Conservation (phyloP, 2,329 filamentous ascomycete genomes). For the Fusarium sarcochroum region DNA sequence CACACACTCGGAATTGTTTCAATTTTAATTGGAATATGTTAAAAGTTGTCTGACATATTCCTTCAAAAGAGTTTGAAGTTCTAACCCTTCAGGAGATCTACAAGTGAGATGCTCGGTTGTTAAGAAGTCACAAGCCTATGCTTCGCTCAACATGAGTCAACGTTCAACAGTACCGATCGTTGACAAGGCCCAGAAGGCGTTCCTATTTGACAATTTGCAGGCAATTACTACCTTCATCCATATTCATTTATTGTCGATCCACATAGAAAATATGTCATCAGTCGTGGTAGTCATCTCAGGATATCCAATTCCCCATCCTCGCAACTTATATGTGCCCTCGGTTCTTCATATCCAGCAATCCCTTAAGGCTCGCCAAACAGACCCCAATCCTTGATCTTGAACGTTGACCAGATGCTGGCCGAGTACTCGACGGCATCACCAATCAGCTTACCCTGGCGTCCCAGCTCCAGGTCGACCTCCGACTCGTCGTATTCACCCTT, state of each 20-base stretch:
- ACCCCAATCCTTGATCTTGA: conserved; percentile 85
- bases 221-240: background rate
- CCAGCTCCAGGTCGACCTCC: conserved; percentile 76
- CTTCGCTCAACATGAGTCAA: background rate
- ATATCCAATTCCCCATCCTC: conserved; percentile 7
- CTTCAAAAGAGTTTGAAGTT: background rate
- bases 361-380: conserved; percentile 68
- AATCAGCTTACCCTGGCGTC: conserved; percentile 76
- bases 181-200: background rate
- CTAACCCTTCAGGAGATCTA: background rate
- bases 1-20: too few relatives aligned
- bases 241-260: conserved; percentile 1
- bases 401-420: conserved; percentile 76
- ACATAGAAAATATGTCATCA: conserved; percentile 38
- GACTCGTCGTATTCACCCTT: conserved; percentile 80
- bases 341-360: background rate
- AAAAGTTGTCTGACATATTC: too few relatives aligned
- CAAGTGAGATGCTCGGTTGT: background rate
- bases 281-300: conserved; percentile 37
- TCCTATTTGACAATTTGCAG: background rate
- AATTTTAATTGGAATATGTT: too few relatives aligned
- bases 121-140: background rate
- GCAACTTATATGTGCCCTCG: background rate
- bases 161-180: background rate
- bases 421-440: conserved; percentile 78